phyloP scores from a whole-genome alignment of 2,329 filamentous ascomycete species.

The Knufia petricola region DNA sequence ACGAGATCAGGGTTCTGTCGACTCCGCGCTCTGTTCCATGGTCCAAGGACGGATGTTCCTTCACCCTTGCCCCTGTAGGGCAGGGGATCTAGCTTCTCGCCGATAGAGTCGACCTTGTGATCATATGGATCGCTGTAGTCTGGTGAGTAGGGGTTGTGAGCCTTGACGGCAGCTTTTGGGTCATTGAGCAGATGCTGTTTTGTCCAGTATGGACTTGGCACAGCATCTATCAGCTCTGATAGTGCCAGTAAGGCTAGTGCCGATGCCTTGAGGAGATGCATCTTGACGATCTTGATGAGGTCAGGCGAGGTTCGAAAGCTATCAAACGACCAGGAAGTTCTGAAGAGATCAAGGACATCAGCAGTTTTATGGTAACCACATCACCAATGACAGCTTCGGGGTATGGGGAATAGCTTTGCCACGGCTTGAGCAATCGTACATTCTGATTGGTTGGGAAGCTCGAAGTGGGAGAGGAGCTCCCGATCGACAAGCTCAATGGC shows the following conservation, averaged over 20 bases:
- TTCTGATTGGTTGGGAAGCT: conserved; percentile 3
- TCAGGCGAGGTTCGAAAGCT: not conserved
- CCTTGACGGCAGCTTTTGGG: conserved; percentile 23
- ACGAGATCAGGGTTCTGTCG: conserved; percentile 62
- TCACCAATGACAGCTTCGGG: not conserved
- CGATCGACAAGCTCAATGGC: not conserved
- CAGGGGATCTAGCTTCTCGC: conserved; percentile 52
- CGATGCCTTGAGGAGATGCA: conserved; percentile 7
- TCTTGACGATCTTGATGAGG: not conserved
- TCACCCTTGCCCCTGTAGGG: conserved; percentile 56
- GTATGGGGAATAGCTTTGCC: conserved; percentile 3
- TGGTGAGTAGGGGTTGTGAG: conserved; percentile 47
- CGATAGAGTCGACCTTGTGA: conserved; percentile 51
- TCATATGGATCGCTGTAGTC: conserved; percentile 54
- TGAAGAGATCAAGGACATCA: not conserved
- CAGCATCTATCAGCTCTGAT: conserved; percentile 2
- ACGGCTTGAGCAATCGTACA: not conserved
- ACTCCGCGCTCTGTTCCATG: conserved; percentile 58
- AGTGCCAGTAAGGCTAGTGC: conserved; percentile 6
- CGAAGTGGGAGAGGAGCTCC: not conserved
- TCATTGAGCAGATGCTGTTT: conserved; percentile 30
- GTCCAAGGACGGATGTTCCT: conserved; percentile 58
- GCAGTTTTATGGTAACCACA: not conserved
- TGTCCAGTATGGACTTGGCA: conserved; percentile 13
- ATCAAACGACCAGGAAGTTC: not conserved